phyloP scores from a whole-genome alignment of 2,329 filamentous ascomycete species.

The Cladobotryum protrusum region DNA sequence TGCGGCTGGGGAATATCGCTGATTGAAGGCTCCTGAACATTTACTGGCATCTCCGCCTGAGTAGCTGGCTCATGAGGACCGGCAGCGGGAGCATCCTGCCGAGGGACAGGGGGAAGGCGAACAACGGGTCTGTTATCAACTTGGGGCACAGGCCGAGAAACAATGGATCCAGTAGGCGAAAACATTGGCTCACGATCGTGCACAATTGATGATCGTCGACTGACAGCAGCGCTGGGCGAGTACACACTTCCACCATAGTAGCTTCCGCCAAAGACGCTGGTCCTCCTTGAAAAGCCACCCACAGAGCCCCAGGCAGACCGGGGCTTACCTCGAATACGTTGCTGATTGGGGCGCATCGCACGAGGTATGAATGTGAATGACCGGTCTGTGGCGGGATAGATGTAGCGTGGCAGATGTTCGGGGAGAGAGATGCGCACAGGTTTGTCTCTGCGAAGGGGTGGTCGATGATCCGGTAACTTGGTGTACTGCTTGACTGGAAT shows the following conservation, averaged over 20 bases:
- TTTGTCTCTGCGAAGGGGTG: slow-evolving; percentile 89
- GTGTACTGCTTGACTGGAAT: slow-evolving; percentile 87
- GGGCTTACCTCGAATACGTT: slow-evolving; percentile 64
- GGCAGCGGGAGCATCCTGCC: slow-evolving; percentile 22
- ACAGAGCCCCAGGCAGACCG: slow-evolving; percentile 64
- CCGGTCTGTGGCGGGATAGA: slow-evolving; percentile 81
- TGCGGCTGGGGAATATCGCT: slow-evolving; percentile 52
- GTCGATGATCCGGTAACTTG: slow-evolving; percentile 87
- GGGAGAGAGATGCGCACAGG: slow-evolving; percentile 91
- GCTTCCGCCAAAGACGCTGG: slow-evolving; percentile 71
- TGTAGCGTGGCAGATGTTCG: slow-evolving; percentile 71
- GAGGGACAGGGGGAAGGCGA: slow-evolving; percentile 64
- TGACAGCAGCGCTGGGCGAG: slow-evolving; percentile 80
- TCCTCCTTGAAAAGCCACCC: slow-evolving; percentile 65
- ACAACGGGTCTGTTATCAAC: slow-evolving; percentile 70
- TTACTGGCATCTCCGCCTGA: slow-evolving; percentile 14
- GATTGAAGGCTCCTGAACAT: slow-evolving; percentile 31
- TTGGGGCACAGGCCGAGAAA: slow-evolving; percentile 59
- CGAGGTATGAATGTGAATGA: slow-evolving; percentile 98
- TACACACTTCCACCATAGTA: slow-evolving; percentile 73
- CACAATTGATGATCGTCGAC: slow-evolving; percentile 73
- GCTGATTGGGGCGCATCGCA: slow-evolving; percentile 87
- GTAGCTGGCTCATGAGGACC: slow-evolving; percentile 15
- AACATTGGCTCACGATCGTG: slow-evolving; percentile 65
- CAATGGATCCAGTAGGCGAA: slow-evolving; percentile 73